Base-by-base conservation (phyloP, 257 asterid genomes). In the Primulina eburnea region DNA sequence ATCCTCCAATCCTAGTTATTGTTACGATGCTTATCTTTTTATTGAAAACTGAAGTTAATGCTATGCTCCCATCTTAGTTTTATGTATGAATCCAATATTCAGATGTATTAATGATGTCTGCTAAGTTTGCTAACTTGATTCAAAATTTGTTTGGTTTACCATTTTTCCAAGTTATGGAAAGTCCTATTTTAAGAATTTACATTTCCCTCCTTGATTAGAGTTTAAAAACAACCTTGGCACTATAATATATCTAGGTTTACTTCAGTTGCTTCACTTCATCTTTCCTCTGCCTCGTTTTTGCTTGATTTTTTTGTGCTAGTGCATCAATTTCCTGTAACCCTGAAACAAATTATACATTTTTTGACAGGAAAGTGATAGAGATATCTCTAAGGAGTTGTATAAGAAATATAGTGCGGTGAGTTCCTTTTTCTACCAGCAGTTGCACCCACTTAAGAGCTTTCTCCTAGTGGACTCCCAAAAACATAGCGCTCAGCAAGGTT, bases 361-460 rank as follows among this genome's bases (percentile, higher is more conserved):
- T 69, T 77, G 70, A 79, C 92, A 89, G 96, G 89, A 86, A 71
- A 80, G 79, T 63, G 96, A 89, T 76, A 87, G 83, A 83, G 97
- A 93, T 75, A 88, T 93, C 69, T 82, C 96, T 14, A 93, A 90
- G 84, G 97, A 93, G 86, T 79, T 93, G 82, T 89, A 88, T 77
- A 93, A 93, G 75, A 92, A 93, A 83, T 78, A 83, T 77, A 93
- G 97, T 70, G 93, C 98, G 73, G 96, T 89, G 70, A 87, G 95
- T 84, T 67, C 70, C 70, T 30, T 30, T 62, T 40, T 35, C 62
- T 61, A 60, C 26, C 26, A 24, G 26, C 26, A 24, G 0, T 24
- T 24, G 26, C 26, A 24, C 26, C 26, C 26, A 24, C 26, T 0
- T 24, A 24, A 24, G 26, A 24, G 1, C 26, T 24, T 24, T 1